Evolutionary conservation across 352 stramenopile species (phyloP).

Genomic region (Pythium monospermum): DNA sequence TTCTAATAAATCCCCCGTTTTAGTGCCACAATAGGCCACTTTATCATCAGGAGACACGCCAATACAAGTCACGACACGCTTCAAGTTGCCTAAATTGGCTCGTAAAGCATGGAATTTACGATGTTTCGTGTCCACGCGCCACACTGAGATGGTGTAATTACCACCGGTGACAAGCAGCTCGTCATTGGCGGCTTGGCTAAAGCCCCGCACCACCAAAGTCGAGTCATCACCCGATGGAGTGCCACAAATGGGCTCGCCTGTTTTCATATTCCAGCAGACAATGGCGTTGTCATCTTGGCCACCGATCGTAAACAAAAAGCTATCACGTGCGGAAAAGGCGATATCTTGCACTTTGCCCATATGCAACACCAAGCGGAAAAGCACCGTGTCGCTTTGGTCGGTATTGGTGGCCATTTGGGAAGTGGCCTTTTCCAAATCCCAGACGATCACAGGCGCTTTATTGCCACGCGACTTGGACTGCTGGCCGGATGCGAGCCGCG

Average conservation of each 20-base stretch:
- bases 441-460: constrained; percentile 92
- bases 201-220: constrained; percentile 82
- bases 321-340: constrained; percentile 85
- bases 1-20: constrained; percentile 94
- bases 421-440: constrained; percentile 89
- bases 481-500: constrained; percentile 87
- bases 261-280: constrained; percentile 93
- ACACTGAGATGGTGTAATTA: constrained; percentile 92
- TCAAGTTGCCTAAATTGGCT: constrained; percentile 91
- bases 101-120: constrained; percentile 93
- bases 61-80: constrained; percentile 92
- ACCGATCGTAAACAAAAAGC: constrained; percentile 90
- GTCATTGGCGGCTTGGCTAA: constrained; percentile 82
- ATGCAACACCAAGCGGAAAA: constrained; percentile 93
- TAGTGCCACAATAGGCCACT: constrained; percentile 92
- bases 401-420: constrained; percentile 52
- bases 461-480: constrained; percentile 92
- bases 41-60: constrained; percentile 91
- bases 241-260: constrained; percentile 89
- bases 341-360: constrained; percentile 93
- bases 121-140: constrained; percentile 80
- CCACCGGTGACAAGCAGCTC: constrained; percentile 93
- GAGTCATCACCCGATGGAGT: constrained; percentile 91
- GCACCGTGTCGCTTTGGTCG: constrained; percentile 64
- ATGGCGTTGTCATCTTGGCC: constrained; percentile 97